These are phyloP conservation scores for Trichosporon asahii DNA, from an alignment of 1,284 basidiomycete genomes.

Conservation along the genomic window DNA sequence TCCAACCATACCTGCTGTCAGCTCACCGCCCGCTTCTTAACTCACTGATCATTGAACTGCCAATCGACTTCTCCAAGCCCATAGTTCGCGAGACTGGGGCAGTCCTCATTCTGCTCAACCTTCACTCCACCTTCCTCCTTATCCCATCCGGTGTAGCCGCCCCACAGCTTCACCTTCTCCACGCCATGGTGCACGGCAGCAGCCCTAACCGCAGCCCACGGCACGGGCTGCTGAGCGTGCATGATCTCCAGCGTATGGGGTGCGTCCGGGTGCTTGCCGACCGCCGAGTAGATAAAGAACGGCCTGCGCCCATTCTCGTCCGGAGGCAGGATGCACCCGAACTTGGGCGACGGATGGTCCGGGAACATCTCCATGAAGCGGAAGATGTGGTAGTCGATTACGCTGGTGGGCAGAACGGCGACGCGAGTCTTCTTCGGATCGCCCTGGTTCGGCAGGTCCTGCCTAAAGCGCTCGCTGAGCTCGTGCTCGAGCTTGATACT, in stretches of 20 bases:
- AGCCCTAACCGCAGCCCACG: slow-evolving; percentile 13
- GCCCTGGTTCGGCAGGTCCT: slow-evolving; percentile 5
- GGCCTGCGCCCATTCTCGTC: background rate
- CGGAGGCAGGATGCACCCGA: slow-evolving; percentile 13
- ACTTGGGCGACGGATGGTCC: background rate
- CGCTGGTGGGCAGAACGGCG: slow-evolving; percentile 17
- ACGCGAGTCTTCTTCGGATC: slow-evolving; percentile 21
- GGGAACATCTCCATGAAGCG: slow-evolving; percentile 12
- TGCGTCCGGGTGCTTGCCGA: background rate
- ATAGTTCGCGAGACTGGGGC: slow-evolving; percentile 18
- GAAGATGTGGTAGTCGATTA: slow-evolving; percentile 13
- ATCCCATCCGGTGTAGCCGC: slow-evolving; percentile 12
- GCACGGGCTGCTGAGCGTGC: slow-evolving; percentile 11
- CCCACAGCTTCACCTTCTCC: slow-evolving; percentile 15
- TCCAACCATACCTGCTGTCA: slow-evolving; percentile 20
- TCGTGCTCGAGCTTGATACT: slow-evolving; percentile 4
- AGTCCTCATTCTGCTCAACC: slow-evolving; percentile 11
- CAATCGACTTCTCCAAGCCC: slow-evolving; percentile 18
- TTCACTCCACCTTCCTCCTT: background rate
- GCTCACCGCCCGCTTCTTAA: background rate
- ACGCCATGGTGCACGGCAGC: slow-evolving; percentile 17
- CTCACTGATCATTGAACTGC: slow-evolving; percentile 20
- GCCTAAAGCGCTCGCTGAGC: slow-evolving; percentile 3
- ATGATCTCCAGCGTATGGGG: slow-evolving; percentile 6
- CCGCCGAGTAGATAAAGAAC: slow-evolving; percentile 14